phyloP scores from a whole-genome alignment of 2,329 filamentous ascomycete genomes.

The Cercospora zeae-maydis region DNA sequence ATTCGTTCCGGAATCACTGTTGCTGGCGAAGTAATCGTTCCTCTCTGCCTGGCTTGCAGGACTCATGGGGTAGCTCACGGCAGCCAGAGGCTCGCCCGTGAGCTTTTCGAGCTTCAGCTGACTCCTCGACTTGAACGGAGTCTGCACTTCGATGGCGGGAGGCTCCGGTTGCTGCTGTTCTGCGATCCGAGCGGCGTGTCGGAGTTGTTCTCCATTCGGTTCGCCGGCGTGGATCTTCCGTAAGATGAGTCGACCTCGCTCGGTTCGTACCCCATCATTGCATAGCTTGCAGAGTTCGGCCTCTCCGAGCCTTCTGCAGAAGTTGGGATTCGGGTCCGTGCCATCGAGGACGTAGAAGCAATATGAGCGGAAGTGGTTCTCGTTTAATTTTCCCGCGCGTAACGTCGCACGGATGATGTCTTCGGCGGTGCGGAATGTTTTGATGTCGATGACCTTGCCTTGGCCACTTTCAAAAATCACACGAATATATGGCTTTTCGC shows the following conservation, averaged over 20 bases:
- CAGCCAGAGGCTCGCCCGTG: slow-evolving; percentile 80
- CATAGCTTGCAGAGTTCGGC: slow-evolving; percentile 87
- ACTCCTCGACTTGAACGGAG: slow-evolving; percentile 67
- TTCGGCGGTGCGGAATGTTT: slow-evolving; percentile 84
- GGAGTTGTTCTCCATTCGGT: slow-evolving; percentile 80
- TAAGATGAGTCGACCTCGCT: slow-evolving; percentile 85
- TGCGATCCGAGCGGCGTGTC: slow-evolving; percentile 83
- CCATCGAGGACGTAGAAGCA: slow-evolving; percentile 94
- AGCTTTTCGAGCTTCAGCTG: slow-evolving; percentile 86
- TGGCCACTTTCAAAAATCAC: slow-evolving; percentile 90
- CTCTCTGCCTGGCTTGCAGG: slow-evolving; percentile 66
- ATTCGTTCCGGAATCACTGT: slow-evolving; percentile 15
- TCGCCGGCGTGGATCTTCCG: slow-evolving; percentile 89
- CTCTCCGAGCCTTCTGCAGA: slow-evolving; percentile 79
- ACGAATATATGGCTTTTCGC: slow-evolving; percentile 82
- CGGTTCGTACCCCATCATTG: slow-evolving; percentile 76
- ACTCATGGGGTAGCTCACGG: slow-evolving; percentile 81
- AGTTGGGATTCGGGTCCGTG: slow-evolving; percentile 73
- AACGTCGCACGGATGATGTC: slow-evolving; percentile 88
- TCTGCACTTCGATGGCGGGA: slow-evolving; percentile 58
- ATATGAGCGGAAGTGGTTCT: slow-evolving; percentile 90
- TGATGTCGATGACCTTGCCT: slow-evolving; percentile 90
- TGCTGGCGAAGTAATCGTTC: slow-evolving; percentile 54
- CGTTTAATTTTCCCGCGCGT: slow-evolving; percentile 80
- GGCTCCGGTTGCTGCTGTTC: slow-evolving; percentile 63